phyloP scores from a whole-genome alignment of 2,329 filamentous ascomycete genomes.

The Claviceps arundinis region DNA sequence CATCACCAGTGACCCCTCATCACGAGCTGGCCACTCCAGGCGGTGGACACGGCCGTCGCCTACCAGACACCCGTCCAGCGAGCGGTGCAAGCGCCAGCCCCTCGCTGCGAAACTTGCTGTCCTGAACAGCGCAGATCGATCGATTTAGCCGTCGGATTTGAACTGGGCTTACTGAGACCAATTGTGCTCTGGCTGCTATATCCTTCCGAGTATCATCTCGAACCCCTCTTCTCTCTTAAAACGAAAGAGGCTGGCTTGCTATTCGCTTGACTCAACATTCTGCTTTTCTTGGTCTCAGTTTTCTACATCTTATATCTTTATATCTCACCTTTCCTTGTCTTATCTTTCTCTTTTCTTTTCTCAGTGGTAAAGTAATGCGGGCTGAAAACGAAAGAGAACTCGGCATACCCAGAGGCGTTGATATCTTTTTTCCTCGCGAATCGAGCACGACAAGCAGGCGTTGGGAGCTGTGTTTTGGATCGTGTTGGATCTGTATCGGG shows the following conservation, averaged over 20 bases:
- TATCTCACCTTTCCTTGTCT: not conserved
- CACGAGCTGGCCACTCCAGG: slow-evolving; percentile 14
- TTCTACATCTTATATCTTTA: too few species aligned
- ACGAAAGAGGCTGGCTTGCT: too few species aligned
- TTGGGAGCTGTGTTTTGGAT: slow-evolving; percentile 3
- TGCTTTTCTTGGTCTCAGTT: too few species aligned
- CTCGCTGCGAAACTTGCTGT: slow-evolving; percentile 60
- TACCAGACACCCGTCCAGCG: slow-evolving; percentile 31
- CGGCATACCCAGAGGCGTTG: slow-evolving; percentile 4
- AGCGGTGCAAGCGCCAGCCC: slow-evolving; percentile 67
- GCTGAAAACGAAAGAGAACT: not conserved
- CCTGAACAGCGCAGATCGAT: slow-evolving; percentile 23
- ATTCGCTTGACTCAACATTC: too few species aligned
- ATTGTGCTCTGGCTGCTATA: not conserved
- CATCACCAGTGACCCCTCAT: slow-evolving; percentile 10
- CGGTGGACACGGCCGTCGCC: slow-evolving; percentile 15
- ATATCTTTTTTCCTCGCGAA: not conserved
- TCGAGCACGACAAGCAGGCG: not conserved
- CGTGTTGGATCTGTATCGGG: not conserved
- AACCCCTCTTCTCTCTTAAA: too few species aligned
- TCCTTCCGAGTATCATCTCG: not conserved
- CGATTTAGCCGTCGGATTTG: not conserved
- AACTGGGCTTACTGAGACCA: not conserved
- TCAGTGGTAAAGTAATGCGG: not conserved
- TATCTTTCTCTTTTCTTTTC: not conserved